Conservation (phyloP, 73 alveolate species). For the Tetrahymena borealis region DNA sequence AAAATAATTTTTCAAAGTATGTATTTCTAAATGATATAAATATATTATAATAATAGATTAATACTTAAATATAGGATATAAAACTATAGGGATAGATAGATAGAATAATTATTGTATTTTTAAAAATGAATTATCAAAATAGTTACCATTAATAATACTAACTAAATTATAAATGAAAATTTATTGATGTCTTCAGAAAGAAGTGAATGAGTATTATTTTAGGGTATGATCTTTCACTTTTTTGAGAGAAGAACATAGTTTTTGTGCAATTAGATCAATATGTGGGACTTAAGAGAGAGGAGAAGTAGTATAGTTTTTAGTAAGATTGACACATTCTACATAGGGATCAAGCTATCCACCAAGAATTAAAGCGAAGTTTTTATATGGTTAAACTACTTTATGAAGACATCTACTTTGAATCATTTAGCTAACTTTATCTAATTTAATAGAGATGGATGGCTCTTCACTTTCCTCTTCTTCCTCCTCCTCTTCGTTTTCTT, state of each 20-base stretch:
- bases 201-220: background rate
- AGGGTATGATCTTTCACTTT: background rate
- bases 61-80: no score
- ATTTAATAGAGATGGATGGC: background rate
- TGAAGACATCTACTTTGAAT: background rate
- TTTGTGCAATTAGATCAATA: background rate
- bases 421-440: background rate
- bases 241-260: background rate
- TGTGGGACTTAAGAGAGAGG: background rate
- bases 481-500: background rate
- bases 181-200: background rate
- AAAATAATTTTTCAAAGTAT: no score
- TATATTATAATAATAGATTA: no score
- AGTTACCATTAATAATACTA: no score
- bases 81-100: no score
- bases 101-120: no score
- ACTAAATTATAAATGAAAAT: no score
- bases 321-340: background rate
- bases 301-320: background rate
- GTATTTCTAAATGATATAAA: no score
- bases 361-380: background rate
- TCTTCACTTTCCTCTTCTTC: background rate
- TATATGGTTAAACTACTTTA: background rate
- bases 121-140: no score
- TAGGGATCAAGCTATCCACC: background rate